Percentiles rank a stretch among this genome's conserved stretches.
Conservation (phyloP, 225 moss, liverwort and hornwort genomes). For the Pleurozium schreberi region DNA sequence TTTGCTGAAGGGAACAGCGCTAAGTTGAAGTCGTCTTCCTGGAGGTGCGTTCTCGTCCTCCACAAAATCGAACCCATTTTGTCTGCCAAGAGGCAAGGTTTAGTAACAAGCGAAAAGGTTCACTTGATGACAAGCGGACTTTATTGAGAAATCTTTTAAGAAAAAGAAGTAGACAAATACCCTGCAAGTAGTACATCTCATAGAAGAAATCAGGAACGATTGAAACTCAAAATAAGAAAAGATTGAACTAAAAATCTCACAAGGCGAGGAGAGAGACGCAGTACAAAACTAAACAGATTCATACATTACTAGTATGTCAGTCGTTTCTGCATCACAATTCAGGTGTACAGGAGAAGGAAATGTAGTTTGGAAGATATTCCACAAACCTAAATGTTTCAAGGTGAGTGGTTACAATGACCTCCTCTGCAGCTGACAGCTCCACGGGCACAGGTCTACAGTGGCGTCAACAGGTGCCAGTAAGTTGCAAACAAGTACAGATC, state of each 20-base stretch:
- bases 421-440: constrained; percentile 91
- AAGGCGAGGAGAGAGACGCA: neutral
- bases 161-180: neutral
- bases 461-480: neutral
- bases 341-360: neutral
- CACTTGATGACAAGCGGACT: neutral
- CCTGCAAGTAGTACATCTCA: neutral
- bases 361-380: neutral
- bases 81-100: constrained; percentile 21
- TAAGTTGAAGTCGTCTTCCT: constrained; percentile 67
- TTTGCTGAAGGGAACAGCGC: constrained; percentile 91
- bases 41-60: constrained; percentile 52
- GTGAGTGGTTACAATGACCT: constrained; percentile 75
- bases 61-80: constrained; percentile 89
- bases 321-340: neutral
- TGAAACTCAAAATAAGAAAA: neutral
- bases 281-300: neutral
- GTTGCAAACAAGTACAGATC: neutral
- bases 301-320: neutral
- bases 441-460: constrained; percentile 53
- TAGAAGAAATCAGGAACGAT: neutral
- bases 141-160: neutral
- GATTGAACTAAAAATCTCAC: neutral
- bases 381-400: constrained; percentile 79
- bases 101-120: neutral